Base-by-base conservation (phyloP, 2,329 filamentous ascomycete species). In the Sporothrix pseudoabietina region DNA sequence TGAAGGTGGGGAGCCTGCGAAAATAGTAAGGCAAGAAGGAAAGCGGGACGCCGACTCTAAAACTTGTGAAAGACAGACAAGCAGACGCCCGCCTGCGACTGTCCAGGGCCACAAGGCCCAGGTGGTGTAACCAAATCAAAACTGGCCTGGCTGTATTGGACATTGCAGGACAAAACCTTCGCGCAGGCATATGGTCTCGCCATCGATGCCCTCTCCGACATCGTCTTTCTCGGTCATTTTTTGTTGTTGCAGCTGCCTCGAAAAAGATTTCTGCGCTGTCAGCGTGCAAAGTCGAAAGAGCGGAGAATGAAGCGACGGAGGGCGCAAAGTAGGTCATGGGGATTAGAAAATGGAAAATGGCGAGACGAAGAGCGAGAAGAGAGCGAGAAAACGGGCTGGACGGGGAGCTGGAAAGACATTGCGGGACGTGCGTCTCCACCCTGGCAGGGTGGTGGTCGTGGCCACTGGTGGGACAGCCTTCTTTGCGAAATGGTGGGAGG, bases 321-420 rank as follows among this genome's bases (percentile, higher is more conserved):
- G 44, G 44, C 19, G 14, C 3, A 49, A 49, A 49, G 44, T 49
- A 14, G 5, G 14, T 16, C 12, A 16, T 5, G 8, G 26, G 55
- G 35, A 59, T 35, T 35, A 32, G 2, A 14, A 16, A 57, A 6
- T 57, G 44, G 44, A 49, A 49, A 49, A 49, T 49, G 26, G 54
- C 30, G 32, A 61, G 35, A 61, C 19, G 30, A 19, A n/a, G 32
- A 59, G 32, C 19, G 44, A 49, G 14, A 12, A 14, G 14, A n/a
- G 32, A 59, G 16, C 19, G 44, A 49, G 44, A 49, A 61, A 19
- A 19, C 30, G 26, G 26, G 26, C 26, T 26, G 1, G 26, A 26
- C 26, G 30, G 30, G 55, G 55, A 59, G 55, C 12, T n/a, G 55
- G 55, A 44, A 61, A 61, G 55, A 61, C 49, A 39, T 41, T n/a